These are phyloP conservation scores for Mucor velutinosus DNA, from an alignment of 371 early-diverging fungal species.

Conservation along the genomic window DNA sequence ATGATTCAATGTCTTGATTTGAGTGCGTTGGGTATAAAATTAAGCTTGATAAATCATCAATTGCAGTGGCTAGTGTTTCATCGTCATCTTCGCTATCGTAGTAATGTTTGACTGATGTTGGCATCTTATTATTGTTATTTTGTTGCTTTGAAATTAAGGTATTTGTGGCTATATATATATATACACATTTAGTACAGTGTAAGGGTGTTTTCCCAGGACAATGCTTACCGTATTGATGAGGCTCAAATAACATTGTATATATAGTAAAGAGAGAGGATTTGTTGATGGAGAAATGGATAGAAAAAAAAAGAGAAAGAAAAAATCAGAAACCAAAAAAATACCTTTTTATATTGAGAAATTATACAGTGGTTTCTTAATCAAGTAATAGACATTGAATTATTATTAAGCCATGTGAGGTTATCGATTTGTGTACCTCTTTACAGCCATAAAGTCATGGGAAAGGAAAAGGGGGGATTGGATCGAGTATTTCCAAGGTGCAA, in stretches of 20 bases:
- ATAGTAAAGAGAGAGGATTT: not conserved
- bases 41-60: conserved; percentile 25
- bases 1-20: conserved; percentile 9
- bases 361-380: not conserved
- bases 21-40: conserved; percentile 20
- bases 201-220: not conserved
- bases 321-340: not conserved
- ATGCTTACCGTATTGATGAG: conserved; percentile 21
- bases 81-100: conserved; percentile 29
- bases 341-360: not conserved
- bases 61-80: conserved; percentile 26
- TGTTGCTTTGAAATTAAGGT: conserved; percentile 8
- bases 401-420: conserved; percentile 23
- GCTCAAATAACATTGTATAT: conserved; percentile 20
- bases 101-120: conserved; percentile 10
- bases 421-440: conserved; percentile 21
- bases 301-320: not conserved
- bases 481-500: not conserved
- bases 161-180: not conserved
- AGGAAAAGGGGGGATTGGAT: not conserved
- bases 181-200: not conserved
- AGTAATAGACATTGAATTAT: conserved; percentile 4
- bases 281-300: not conserved
- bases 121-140: conserved; percentile 3
- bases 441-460: conserved; percentile 11